Base-by-base conservation (phyloP, 1,284 basidiomycete genomes). In the Porogramme epimiltina region DNA sequence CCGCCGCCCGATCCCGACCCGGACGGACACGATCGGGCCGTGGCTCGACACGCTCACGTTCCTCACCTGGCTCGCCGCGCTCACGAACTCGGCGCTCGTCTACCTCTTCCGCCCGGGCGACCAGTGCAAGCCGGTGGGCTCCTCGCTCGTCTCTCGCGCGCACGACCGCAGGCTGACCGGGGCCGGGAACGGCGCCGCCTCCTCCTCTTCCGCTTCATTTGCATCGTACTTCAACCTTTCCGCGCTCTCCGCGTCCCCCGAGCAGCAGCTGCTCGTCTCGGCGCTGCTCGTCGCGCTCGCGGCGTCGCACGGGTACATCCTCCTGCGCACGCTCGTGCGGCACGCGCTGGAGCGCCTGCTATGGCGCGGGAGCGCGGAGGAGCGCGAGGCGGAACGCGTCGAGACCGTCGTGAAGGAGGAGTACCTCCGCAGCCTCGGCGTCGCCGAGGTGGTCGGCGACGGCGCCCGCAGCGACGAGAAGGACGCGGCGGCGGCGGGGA, bases 31-130 rank as follows among this genome's bases (percentile, higher is more conserved):
- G 4, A 94, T 98, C 59, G 96, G 96, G 0, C 89, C 94, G 0
- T 99, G 96, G 96, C 80, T 98, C 37, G 88, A 95, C 53, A 85
- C 88, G 4, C 75, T 99, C 59, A 82, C 84, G n/a, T 88, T 93
- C 73, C 79, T 98, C 64, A 81, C 89, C 11, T 97, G 93, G 93
- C 74, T 96, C 45, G 85, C 87, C 2, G 87, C 92, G 0, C 73
- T 96, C 42, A 91, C 88, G 22, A 95, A 94, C 68, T 80, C 91
- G 0, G 87, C 93, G 3, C 80, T 97, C 46, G 87, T 95, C 42
- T 92, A 91, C 71, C 82, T 94, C 61, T 94, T 93, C 77, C 83
- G 62, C 16, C 69, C 70, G 9, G 51, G 55, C 20, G 61, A 59
- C 52, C 61, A 60, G 42, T 64, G 62, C 58, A 62, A 61, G 52